Base-by-base conservation (phyloP, 495 filamentous ascomycete species). In the Delitschia confertaspora region DNA sequence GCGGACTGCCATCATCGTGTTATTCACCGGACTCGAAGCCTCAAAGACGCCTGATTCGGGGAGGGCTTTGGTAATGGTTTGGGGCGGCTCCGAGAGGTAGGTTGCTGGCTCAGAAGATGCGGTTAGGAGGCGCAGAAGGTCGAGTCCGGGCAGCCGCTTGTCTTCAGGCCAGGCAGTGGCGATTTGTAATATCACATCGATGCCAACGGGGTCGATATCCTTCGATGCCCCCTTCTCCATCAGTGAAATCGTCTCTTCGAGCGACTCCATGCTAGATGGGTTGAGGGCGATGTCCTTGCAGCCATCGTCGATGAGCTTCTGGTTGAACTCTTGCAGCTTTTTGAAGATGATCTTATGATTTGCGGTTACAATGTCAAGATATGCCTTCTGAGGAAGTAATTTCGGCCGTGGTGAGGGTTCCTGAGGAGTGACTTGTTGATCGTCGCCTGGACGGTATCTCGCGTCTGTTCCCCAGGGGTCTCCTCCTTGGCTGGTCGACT, bases 1-100 rank as follows among this genome's bases (percentile, higher is more conserved):
- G 8, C 93, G 86, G 30, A 84, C 66, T 0, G 83, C 74, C 62
- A 96, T 78, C 84, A 96, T 94, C 22, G 79, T 74, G 55, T 83
- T 84, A 59, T 95, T 95, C 9, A 75, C 58, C 2, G 59, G 50
- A 7, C 58, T 66, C 10, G 68, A 65, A 14, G 63, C 54, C 25
- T 74, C 67, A 42, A 88, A 82, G 14, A 81, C 62, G 2, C 70
- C 74, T 36, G 72, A 70, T 1, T 53, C 45, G 17, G 67, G 58
- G 24, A 80, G 59, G 0, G 61, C 59, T 5, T 82, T 69, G 6
- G 81, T 62, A 8, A 79, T 61, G 34, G 68, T 79, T 24, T 68
- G 69, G 25, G 61, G 61, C 14, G 48, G 37, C 1, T 55, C 44
- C 19, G 68, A 61, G 2, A 60, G 53, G 44, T 73, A 72, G 5